phyloP scores from a whole-genome alignment of 176 grass and related monocot genomes.

The Secale cereale region DNA sequence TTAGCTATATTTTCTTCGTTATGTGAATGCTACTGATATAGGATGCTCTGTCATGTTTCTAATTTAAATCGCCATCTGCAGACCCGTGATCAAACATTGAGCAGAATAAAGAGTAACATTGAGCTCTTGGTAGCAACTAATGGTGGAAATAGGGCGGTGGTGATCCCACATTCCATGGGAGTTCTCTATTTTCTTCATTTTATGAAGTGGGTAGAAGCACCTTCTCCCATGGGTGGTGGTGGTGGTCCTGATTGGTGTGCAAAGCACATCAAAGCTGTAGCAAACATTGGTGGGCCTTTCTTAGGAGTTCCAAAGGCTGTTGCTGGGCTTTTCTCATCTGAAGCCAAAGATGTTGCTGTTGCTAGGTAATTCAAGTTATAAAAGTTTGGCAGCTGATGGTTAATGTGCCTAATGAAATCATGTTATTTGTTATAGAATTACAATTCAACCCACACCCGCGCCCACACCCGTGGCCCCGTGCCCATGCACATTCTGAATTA shows the following conservation, averaged over 20 bases:
- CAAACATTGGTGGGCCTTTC: slow-evolving; percentile 96
- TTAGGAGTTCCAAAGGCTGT: slow-evolving; percentile 93
- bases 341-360: slow-evolving; percentile 98
- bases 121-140: slow-evolving; percentile 90
- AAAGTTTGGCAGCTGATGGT: slow-evolving; percentile 9
- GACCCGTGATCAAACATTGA: slow-evolving; percentile 92
- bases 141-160: slow-evolving; percentile 93
- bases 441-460: not conserved
- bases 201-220: slow-evolving; percentile 99
- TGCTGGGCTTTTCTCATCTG: slow-evolving; percentile 89
- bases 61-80: slow-evolving; percentile 29
- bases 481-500: not conserved
- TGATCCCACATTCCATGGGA: slow-evolving; percentile 98
- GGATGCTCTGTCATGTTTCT: not conserved
- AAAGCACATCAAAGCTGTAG: slow-evolving; percentile 89
- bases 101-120: slow-evolving; percentile 97
- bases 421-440: slow-evolving; percentile 29
- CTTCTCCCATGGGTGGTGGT: slow-evolving; percentile 84
- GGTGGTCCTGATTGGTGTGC: slow-evolving; percentile 92
- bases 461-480: no score
- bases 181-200: slow-evolving; percentile 98
- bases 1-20: not conserved
- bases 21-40: slow-evolving; percentile 17
- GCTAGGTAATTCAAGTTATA: slow-evolving; percentile 58
- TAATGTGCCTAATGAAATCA: not conserved